Percentiles rank a stretch among this genome's conserved stretches.
phyloP scores from a whole-genome alignment of 108 stramenopile genomes.

The Cyclotella cryptica region DNA sequence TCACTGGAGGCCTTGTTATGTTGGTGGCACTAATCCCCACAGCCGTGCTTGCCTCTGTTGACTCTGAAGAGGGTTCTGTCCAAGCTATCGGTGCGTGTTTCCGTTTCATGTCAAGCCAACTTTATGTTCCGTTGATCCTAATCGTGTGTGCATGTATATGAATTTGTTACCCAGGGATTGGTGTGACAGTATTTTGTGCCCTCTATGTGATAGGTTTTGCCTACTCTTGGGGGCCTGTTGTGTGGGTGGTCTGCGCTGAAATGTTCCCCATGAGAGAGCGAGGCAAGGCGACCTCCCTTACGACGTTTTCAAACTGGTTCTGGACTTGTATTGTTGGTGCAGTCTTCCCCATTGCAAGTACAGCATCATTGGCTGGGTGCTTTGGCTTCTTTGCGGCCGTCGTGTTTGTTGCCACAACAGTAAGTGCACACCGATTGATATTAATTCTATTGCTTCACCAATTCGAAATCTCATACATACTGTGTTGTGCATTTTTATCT shows the following conservation, averaged over 20 bases:
- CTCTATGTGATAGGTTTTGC: conserved; percentile 49
- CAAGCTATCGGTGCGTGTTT: neutral
- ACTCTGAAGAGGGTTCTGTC: neutral
- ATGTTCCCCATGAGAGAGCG: conserved; percentile 55
- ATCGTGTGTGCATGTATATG: too few species aligned
- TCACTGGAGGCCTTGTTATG: conserved; percentile 33
- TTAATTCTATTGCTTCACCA: neutral
- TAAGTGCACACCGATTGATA: neutral
- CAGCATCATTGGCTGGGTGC: conserved; percentile 39
- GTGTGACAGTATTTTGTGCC: conserved; percentile 28
- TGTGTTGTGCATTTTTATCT: neutral
- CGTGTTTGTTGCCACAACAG: conserved; percentile 23
- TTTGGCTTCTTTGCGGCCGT: conserved; percentile 45
- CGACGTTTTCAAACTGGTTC: conserved; percentile 50
- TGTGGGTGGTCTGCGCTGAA: conserved; percentile 54
- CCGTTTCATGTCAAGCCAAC: too few species aligned
- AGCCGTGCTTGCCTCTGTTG: conserved; percentile 28
- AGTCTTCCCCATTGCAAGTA: conserved; percentile 27
- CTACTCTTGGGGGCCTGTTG: conserved; percentile 53
- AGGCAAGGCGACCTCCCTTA: conserved; percentile 45
- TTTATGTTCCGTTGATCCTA: too few species aligned
- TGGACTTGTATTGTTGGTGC: conserved; percentile 40
- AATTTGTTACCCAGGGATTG: conserved; percentile 10
- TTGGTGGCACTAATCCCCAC: conserved; percentile 14
- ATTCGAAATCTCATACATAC: neutral